Evolutionary conservation across 2,329 filamentous ascomycete genomes (phyloP), one percentile per base, ranked within the genome.

Genomic region (Cladosporium velox): DNA sequence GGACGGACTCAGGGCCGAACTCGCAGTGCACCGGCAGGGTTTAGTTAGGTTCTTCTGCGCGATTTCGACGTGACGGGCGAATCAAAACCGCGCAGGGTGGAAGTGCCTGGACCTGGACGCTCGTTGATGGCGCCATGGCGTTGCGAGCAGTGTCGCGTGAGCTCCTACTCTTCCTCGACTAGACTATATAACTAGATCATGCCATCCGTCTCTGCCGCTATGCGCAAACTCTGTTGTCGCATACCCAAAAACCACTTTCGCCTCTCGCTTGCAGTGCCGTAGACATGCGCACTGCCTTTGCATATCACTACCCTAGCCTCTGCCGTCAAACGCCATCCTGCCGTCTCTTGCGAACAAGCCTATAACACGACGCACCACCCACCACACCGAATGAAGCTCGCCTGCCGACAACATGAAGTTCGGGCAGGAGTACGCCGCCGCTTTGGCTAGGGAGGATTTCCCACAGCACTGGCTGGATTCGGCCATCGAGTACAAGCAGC

Each of bases 401-500:
- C 26, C 51, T 18, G 26, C 26, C 21, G 15, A 21, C 41, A 41
- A 49, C 69, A 96, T 96, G 92, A 96, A 96, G 83, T 96, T 96
- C 78, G 91, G 89, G 32, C 91, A 90, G 75, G 86, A 89, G 73
- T 95, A 92, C 76, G 87, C 89, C 75, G 86, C 89, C 72, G 85
- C 86, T 59, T 84, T 96, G 68, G 82, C 86, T 69, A 85, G 82
- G 70, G 90, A 91, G 83, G 90, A 86, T 70, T 96, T 92, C 75
- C 92, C 92, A 8, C 80, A 86, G 59, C 87, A 89, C 74, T 87
- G 85, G 86, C 79, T 93, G 59, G 84, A 90, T 54, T 88, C 88
- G 32, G 92, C 92, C 59, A 91, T 96, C 68, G 91, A 91, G 2
- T 96, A 96, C 77, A 86, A 89, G 54, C 87, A 92, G 77, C 85